phyloP scores from a whole-genome alignment of 441 rosid species.

The Raphanus hybrid region DNA sequence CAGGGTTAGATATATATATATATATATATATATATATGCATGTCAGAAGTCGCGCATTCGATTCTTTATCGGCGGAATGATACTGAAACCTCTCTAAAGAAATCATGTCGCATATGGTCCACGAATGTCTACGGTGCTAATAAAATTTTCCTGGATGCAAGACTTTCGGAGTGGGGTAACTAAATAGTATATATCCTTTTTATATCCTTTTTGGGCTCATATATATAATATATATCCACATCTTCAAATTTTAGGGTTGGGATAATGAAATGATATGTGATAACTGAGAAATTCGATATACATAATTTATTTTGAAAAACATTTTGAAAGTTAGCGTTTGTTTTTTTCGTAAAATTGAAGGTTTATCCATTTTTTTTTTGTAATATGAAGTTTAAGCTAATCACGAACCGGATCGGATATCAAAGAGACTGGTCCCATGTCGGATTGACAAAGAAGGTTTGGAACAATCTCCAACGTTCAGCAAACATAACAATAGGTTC shows the following conservation, averaged over 20 bases:
- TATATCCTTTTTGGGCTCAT: too few relatives aligned
- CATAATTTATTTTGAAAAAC: background rate
- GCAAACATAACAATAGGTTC: conserved; percentile 8
- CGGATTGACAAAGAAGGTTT: conserved; percentile 13
- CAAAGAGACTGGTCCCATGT: conserved; percentile 7
- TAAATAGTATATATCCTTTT: too few relatives aligned
- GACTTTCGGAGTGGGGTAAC: too few relatives aligned
- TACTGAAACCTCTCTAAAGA: too few relatives aligned
- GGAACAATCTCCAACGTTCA: conserved; percentile 35
- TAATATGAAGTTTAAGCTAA: background rate
- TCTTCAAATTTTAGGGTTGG: background rate
- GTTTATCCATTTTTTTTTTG: background rate
- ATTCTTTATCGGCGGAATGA: too few relatives aligned
- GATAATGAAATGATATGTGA: background rate
- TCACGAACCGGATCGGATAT: conserved; percentile 1
- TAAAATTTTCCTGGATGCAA: too few relatives aligned
- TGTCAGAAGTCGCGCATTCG: too few relatives aligned
- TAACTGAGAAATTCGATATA: background rate
- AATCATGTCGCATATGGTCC: too few relatives aligned
- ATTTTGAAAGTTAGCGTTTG: background rate
- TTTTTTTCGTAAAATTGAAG: background rate
- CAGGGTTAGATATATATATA: too few relatives aligned
- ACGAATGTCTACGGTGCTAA: too few relatives aligned
- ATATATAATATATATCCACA: background rate
- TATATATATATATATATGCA: too few relatives aligned